A percentile compares a stretch with the other conserved stretches of the same genome.
These are phyloP conservation scores for Deakozyma indianensis DNA, from an alignment of 805 yeast species.

Conservation along the genomic window DNA sequence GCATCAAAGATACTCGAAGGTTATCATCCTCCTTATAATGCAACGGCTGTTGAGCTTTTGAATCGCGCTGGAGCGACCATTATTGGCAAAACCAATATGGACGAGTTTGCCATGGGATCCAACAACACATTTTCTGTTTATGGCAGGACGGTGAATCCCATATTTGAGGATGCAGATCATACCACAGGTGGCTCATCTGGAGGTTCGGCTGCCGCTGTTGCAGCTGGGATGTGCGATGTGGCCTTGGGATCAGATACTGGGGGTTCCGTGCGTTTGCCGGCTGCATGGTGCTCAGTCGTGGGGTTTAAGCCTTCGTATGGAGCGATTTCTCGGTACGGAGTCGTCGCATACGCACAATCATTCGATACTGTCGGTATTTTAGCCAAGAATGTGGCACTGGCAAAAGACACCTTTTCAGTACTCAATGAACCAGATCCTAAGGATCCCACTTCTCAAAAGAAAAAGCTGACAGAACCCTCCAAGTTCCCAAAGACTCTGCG, in stretches of 20 bases:
- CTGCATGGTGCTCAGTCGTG: conserved; percentile 65
- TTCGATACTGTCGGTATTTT: conserved; percentile 88
- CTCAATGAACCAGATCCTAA: conserved; percentile 50
- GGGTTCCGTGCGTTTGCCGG: conserved; percentile 88
- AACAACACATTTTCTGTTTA: conserved; percentile 22
- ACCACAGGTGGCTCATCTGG: conserved; percentile 90
- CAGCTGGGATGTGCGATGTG: conserved; percentile 52
- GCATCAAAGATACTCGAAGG: conserved; percentile 46
- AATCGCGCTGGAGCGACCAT: conserved; percentile 32
- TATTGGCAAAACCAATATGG: conserved; percentile 81
- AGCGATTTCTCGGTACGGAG: conserved; percentile 81
- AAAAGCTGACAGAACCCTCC: conserved; percentile 5
- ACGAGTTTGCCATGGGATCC: conserved; percentile 94
- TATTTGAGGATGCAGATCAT: conserved; percentile 25
- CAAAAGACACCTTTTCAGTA: conserved; percentile 36
- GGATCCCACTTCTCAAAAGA: conserved; percentile 53
- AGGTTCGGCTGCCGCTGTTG: conserved; percentile 89
- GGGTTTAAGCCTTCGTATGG: conserved; percentile 97
- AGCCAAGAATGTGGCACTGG: conserved; percentile 31
- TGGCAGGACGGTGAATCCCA: conserved; percentile 27
- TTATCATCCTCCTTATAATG: conserved; percentile 66
- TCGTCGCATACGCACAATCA: conserved; percentile 83
- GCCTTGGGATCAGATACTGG: conserved; percentile 95
- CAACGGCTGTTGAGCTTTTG: conserved; percentile 55
- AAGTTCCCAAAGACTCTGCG: conserved; percentile 18